These are phyloP conservation scores for Fomitopsis schrenkii DNA, from an alignment of 1,284 basidiomycete species.

Conservation along the genomic window DNA sequence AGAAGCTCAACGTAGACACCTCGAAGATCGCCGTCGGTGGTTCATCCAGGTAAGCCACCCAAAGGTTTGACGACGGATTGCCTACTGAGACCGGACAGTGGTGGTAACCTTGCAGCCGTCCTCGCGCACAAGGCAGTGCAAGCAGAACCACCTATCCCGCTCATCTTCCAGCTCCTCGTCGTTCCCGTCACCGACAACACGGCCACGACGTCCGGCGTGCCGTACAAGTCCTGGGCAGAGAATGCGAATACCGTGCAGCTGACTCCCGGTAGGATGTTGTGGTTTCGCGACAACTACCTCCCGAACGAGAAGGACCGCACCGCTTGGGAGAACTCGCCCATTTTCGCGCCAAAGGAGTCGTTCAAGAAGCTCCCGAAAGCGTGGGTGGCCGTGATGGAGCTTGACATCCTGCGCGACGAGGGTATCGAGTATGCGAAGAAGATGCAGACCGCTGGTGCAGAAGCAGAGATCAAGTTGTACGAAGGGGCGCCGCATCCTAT, in stretches of 20 bases:
- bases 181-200: slow-evolving; percentile 74
- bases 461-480: slow-evolving; percentile 53
- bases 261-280: slow-evolving; percentile 60
- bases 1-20: slow-evolving; percentile 37
- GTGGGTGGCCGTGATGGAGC: slow-evolving; percentile 62
- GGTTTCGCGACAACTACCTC: slow-evolving; percentile 68
- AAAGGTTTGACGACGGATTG: too few species aligned
- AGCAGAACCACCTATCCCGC: slow-evolving; percentile 45
- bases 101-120: slow-evolving; percentile 69
- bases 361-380: slow-evolving; percentile 50
- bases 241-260: slow-evolving; percentile 60
- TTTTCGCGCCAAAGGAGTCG: slow-evolving; percentile 56
- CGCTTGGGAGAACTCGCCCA: slow-evolving; percentile 67
- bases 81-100: slow-evolving; percentile 34
- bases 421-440: slow-evolving; percentile 64
- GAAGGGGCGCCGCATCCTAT: slow-evolving; percentile 65
- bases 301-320: slow-evolving; percentile 55
- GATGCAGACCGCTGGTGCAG: slow-evolving; percentile 48
- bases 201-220: slow-evolving; percentile 36
- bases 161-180: slow-evolving; percentile 61
- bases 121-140: slow-evolving; percentile 60
- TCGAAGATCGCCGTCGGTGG: slow-evolving; percentile 55
- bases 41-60: slow-evolving; percentile 51
- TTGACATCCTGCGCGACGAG: slow-evolving; percentile 67
- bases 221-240: slow-evolving; percentile 51